Evolutionary conservation across 352 stramenopile species (phyloP), one percentile per base, ranked within the genome.

Genomic region (Plasmopara viticola): DNA sequence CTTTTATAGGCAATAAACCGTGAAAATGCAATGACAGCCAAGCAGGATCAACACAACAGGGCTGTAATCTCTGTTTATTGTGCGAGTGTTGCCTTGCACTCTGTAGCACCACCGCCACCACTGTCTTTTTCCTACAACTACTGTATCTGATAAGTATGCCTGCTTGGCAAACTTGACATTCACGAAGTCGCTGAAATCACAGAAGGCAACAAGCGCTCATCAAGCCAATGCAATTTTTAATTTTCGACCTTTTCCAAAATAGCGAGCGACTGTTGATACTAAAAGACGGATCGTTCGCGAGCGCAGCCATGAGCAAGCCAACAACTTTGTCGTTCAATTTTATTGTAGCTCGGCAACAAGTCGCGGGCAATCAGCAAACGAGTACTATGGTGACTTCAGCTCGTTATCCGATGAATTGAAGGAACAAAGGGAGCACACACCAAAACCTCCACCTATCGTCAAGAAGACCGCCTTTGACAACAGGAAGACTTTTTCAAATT

Each of bases 251-350:
- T 42, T 25, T 41, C 42, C 54, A 9, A 25, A 35, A 25, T 48
- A 41, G 40, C 9, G 40, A 14, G 31, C n/a, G 8, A 58, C 44
- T 61, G 28, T 34, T 9, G 53, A 48, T 6, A 56, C 29, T 18
- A 44, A 35, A 50, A 9, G 71, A 71, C 35, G 58, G 62, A 7
- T 71, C 62, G 1, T 74, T 74, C 44, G 35, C 58, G 6, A 68
- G 58, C 15, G 38, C 61, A 5, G 43, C 55, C 5, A 56, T 71
- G 34, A 58, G 54, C 5, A 68, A 68, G 5, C 65, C 65, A 30
- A 30, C 31, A 25, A 40, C 46, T 31, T 35, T 47, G 18, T 29
- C 33, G 15, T 14, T 35, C 9, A 18, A 58, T 43, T 0, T 8
- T 15, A 25, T 3, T 3, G 3, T 25, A 25, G 20, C 20, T 25